phyloP scores from a whole-genome alignment of 768 basidiomycete species.

The Psilocybe cyanescens region DNA sequence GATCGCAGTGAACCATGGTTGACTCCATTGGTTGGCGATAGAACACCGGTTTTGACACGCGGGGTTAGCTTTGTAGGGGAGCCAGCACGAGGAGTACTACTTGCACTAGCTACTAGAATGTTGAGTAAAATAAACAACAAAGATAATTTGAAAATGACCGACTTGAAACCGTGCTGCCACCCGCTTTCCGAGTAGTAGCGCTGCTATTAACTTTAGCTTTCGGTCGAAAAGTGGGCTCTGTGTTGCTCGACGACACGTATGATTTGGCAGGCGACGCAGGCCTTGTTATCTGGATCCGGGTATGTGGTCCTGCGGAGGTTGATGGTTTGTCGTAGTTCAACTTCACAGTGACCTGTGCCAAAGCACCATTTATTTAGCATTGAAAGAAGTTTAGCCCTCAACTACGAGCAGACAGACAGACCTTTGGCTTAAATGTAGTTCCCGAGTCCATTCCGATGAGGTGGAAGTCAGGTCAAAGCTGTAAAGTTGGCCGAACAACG shows the following conservation, averaged over 20 bases:
- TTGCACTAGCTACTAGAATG: constrained; percentile 16
- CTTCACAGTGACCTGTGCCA: constrained; percentile 55
- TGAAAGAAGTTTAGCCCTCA: background rate
- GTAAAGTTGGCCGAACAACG: constrained; percentile 3
- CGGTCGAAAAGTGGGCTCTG: constrained; percentile 39
- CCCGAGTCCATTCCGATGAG: constrained; percentile 24
- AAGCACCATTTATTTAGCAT: background rate
- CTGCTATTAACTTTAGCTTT: constrained; percentile 68
- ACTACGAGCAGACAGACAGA: constrained; percentile 19
- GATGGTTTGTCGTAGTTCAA: constrained; percentile 43
- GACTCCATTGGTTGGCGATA: constrained; percentile 33
- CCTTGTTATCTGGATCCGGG: constrained; percentile 39
- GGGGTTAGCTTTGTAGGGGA: constrained; percentile 48
- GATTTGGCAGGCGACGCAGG: constrained; percentile 47
- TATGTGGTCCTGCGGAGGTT: constrained; percentile 29
- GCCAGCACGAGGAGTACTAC: constrained; percentile 38
- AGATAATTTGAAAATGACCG: constrained; percentile 3
- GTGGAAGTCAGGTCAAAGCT: constrained; percentile 11
- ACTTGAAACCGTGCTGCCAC: constrained; percentile 15
- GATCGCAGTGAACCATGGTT: constrained; percentile 30
- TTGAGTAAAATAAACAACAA: background rate
- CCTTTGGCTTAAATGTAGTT: constrained; percentile 49
- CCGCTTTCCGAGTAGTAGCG: constrained; percentile 42
- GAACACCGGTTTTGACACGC: constrained; percentile 37
- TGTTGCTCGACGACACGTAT: constrained; percentile 25